Evolutionary conservation across 2,329 filamentous ascomycete genomes (phyloP), one percentile per base, ranked within the genome.

Genomic region (Colletotrichum eremochloae): DNA sequence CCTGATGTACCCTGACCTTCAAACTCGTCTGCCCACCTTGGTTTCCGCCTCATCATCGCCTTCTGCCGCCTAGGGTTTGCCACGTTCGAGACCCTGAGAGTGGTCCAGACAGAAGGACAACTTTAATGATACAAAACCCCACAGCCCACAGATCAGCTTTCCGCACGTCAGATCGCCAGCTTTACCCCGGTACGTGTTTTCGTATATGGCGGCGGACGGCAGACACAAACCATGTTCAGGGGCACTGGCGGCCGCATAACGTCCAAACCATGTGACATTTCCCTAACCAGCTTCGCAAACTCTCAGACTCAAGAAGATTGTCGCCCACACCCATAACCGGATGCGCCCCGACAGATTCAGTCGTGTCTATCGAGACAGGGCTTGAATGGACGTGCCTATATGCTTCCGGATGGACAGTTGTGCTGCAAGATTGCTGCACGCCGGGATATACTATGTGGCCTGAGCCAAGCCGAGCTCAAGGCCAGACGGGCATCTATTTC

Each of bases 361-460:
- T 44, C 56, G 46, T n/a, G 42, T 24, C 60, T 33, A 57, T 68
- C 48, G 42, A 53, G 53, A 24, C 50, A 58, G 36, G 52, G 44
- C 52, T 52, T 15, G 53, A 36, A 62, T 58, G 68, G 64, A 71
- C 57, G 57, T 52, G 44, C 29, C 57, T 63, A 18, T 57, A 63
- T 62, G 68, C 63, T 68, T 71, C 57, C 64, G 57, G 64, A 63
- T 63, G 68, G 40, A 58, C 44, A 68, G 48, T 40, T 33, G 36
- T 14, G 31, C n/a, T 63, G 58, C 33, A 58, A 68, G 52, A 62
- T 71, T 68, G 42, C 53, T 68, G 64, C 65, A 68, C 52, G 52
- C 53, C 64, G 68, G 52, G 52, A 63, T 71, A 52, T 68, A 55
- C 44, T n/a, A 18, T 48, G 20, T 24, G 44, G 58, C 65, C 57